phyloP scores from a whole-genome alignment of 2,329 filamentous ascomycete species.

The Aspergillus udagawae region DNA sequence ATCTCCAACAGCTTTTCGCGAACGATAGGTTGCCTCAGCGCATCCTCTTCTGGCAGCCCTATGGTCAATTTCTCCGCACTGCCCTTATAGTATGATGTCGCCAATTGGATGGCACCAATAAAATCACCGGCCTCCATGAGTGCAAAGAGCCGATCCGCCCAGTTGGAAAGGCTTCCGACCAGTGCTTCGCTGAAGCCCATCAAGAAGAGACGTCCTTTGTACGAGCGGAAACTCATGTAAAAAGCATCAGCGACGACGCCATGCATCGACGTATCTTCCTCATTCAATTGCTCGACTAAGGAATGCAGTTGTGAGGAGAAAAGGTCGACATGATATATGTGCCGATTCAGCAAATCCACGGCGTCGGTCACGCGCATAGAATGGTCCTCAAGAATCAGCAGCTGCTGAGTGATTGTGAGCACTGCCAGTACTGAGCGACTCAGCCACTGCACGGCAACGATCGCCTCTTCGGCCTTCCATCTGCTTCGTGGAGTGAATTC shows the following conservation, averaged over 20 bases:
- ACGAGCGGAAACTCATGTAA: conserved; percentile 94
- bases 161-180: conserved; percentile 89
- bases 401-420: conserved; percentile 86
- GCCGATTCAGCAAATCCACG: conserved; percentile 85
- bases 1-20: conserved; percentile 88
- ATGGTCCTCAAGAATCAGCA: conserved; percentile 88
- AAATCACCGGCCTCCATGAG: conserved; percentile 98
- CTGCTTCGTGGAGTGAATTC: conserved; percentile 78
- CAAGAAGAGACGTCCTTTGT: conserved; percentile 89
- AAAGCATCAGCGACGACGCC: conserved; percentile 96
- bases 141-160: conserved; percentile 89
- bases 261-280: conserved; percentile 84
- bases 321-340: conserved; percentile 86
- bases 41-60: conserved; percentile 80
- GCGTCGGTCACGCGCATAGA: conserved; percentile 88
- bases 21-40: conserved; percentile 73
- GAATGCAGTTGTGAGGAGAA: conserved; percentile 83
- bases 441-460: conserved; percentile 95
- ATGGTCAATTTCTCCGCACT: conserved; percentile 92
- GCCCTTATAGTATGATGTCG: conserved; percentile 87
- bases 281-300: conserved; percentile 83
- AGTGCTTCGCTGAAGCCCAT: conserved; percentile 92
- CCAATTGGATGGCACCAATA: conserved; percentile 82
- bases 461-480: conserved; percentile 92
- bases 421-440: conserved; percentile 88